Base-by-base conservation (phyloP, 2,329 filamentous ascomycete species). In the Aspergillus quadricinctus region DNA sequence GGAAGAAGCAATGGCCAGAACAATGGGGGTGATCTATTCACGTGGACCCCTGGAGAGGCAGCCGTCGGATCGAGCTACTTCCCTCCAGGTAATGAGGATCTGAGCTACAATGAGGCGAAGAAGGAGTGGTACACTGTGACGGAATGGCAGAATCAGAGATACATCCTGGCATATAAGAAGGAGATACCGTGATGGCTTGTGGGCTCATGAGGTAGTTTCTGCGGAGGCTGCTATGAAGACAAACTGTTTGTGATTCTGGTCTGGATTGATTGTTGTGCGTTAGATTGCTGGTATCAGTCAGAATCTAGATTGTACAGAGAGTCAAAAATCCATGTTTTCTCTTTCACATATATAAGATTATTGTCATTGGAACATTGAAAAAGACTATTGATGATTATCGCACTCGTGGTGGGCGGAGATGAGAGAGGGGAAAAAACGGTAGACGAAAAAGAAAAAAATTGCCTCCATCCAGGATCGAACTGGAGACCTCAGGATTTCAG, bases 41-140 rank as follows among this genome's bases (percentile, higher is more conserved):
- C 61, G 7, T 75, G 71, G 71, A 50, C 64, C 5, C 64, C 69
- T 1, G 73, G 71, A 1, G 57, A 58, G 5, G 23, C 46, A 0
- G 68, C 68, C 3, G 55, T 58, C 5, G 11, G 43, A n/a, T 46
- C 21, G 6, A 56, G 59, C 4, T 57, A 65, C 48, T 62, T 68
- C 3, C 69, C 68, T 10, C 60, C 61, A 1, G 66, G 69, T 4
- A 63, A 70, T 37, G 70, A 74, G 58, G 72, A 74, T 50, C 35
- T 73, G 57, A 72, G 66, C 49, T 74, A 66, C 53, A 67, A 74
- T 57, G 64, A 66, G 9, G 59, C 57, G 1, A 57, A 50, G 7
- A 54, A 59, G 54, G 61, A 62, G 52, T 64, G 64, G 48, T 63
- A 64, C 48, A 66, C 61, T 10, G 57, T 66, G n/a, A 66, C 64